Base-by-base conservation (phyloP, 73 alveolate genomes). In the Paramecium octaurelia region DNA sequence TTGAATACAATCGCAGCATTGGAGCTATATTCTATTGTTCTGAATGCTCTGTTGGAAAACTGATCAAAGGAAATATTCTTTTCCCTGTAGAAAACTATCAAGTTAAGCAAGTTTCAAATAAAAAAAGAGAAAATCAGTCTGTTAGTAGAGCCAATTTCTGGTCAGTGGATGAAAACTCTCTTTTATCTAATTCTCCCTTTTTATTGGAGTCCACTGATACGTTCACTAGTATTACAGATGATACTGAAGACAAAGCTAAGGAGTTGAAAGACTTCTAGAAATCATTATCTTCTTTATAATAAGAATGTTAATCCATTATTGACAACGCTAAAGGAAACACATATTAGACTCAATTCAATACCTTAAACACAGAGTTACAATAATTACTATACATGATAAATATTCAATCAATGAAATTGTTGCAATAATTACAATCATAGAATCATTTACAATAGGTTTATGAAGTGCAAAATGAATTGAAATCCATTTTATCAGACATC, bases 91-190 rank as follows among this genome's bases (percentile, higher is more conserved):
- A 75, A 75, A 38, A 38, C 8, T 75, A 75, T 64, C 21, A 64
- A 24, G 59, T 38, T 16, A 73, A 73, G 16, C 27, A 73, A 40
- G 59, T 21, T 40, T 73, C 87, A 73, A 73, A 73, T 44, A 80
- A 80, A 80, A 44, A 80, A 35, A 40, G 91, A 46, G 91, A 80
- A 46, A 80, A 80, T 80, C 27, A 80, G 21, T 80, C 91, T 38
- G 91, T 80, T 48, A 80, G 91, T 80, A n/a, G 91, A 48, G 91
- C 91, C 21, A 80, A 80, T 35, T 80, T 80, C 23, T 80, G 91
- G 91, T 80, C 91, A 5, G 91, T 80, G 4, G 91, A 80, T 80
- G 91, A 80, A 46, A 80, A 80, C 34, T 80, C 91, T 6, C 50
- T 80, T 0, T 42, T 80, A 40, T 80, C 91, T 11, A 44, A 42